Conservation (phyloP, 2,329 filamentous ascomycete genomes). For the Simplicillium aogashimaense region DNA sequence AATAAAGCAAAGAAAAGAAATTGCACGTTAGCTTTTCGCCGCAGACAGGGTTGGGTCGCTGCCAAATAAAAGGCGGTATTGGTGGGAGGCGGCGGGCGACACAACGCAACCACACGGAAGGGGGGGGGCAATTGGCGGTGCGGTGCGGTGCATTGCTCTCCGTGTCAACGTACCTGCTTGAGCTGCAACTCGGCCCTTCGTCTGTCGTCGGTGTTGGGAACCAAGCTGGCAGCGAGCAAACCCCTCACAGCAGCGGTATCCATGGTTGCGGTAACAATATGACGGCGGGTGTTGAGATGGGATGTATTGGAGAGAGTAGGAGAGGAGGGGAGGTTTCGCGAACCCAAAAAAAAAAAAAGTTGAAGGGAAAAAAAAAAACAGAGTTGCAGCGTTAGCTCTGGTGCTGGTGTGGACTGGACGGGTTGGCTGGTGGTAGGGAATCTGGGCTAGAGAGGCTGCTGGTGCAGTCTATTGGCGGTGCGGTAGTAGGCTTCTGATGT, state of each 20-base stretch:
- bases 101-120: not conserved
- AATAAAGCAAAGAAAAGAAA: slow-evolving; percentile 4
- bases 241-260: slow-evolving; percentile 65
- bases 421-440: no score
- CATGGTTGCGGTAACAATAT: slow-evolving; percentile 38
- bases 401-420: no score
- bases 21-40: slow-evolving; percentile 3
- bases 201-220: slow-evolving; percentile 63
- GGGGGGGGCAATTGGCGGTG: slow-evolving; percentile 1
- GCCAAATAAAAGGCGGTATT: not conserved
- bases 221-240: slow-evolving; percentile 68
- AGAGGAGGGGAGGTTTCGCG: not conserved
- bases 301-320: not conserved
- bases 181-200: slow-evolving; percentile 71
- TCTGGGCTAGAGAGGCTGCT: no score
- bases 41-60: no score
- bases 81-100: slow-evolving; percentile 6
- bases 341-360: slow-evolving; percentile 13
- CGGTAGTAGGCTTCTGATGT: no score
- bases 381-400: slow-evolving; percentile 10
- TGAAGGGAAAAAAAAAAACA: slow-evolving; percentile 12
- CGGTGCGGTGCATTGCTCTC: not conserved
- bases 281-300: not conserved
- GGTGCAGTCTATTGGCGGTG: no score
- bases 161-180: slow-evolving; percentile 54